A percentile compares a stretch with the other conserved stretches of the same genome.
Conservation (phyloP, 2,329 filamentous ascomycete species). For the Fusarium aywerte region DNA sequence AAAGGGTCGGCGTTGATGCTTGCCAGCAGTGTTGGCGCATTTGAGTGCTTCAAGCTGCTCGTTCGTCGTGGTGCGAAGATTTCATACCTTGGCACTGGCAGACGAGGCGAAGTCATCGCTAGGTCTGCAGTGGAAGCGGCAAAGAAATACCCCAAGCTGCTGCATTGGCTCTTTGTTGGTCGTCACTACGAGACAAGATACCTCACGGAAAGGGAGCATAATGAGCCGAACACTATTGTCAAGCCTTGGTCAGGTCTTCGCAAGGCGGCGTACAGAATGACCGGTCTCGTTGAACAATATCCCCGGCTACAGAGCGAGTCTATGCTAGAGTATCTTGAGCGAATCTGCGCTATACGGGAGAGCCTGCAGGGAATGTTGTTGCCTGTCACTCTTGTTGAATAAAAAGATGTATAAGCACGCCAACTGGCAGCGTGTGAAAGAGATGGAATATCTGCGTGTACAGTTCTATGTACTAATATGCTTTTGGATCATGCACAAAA, state of each 20-base stretch:
- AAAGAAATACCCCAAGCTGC: constrained; percentile 20
- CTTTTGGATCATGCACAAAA: not conserved
- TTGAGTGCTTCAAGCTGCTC: constrained; percentile 34
- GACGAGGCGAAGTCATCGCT: constrained; percentile 9
- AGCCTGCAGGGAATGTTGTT: constrained; percentile 13
- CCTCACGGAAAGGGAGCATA: constrained; percentile 9
- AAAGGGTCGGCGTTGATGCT: constrained; percentile 40
- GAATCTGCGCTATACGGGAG: constrained; percentile 3
- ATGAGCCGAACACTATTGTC: not conserved
- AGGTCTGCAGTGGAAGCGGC: constrained; percentile 30
- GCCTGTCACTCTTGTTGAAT: constrained; percentile 24
- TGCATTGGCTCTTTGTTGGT: constrained; percentile 37
- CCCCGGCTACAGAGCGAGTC: constrained; percentile 1
- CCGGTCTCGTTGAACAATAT: not conserved
- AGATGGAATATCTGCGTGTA: not conserved
- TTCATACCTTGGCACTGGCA: constrained; percentile 21
- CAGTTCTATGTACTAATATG: not conserved
- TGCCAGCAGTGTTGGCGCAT: constrained; percentile 28
- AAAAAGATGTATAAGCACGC: not conserved
- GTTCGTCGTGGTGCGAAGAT: constrained; percentile 33
- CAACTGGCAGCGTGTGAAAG: not conserved
- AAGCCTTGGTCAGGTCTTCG: constrained; percentile 36
- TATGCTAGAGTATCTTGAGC: constrained; percentile 5
- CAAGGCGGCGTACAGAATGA: constrained; percentile 19
- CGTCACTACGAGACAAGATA: constrained; percentile 26